Base-by-base conservation (phyloP, 768 basidiomycete species). In the Boletus pseudo-olivaceus region DNA sequence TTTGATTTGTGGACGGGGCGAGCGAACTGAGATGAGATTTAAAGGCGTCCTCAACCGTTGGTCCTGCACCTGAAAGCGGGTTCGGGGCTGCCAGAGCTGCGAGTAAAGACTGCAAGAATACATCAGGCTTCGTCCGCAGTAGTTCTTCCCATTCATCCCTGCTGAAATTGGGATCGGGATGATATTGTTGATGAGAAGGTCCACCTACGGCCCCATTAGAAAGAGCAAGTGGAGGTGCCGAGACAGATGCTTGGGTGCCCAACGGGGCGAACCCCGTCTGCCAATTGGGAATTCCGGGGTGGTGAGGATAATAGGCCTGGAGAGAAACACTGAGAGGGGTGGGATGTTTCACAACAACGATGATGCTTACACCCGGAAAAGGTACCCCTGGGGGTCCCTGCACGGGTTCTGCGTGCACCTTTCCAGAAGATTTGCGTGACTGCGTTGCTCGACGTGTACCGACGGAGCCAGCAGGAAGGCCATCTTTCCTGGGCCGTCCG, bases 401-500 rank as follows among this genome's bases (percentile, higher is more conserved):
- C 39, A 49, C 53, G 4, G 56, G 49, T 32, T 67, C 66, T 29
- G 51, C 48, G 38, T 50, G 58, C 14, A 34, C 40, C 58, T 70
- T 57, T 68, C 71, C 48, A 64, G 75, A 27, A 64, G 71, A 67
- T 57, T 78, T 77, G 46, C 75, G 65, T 14, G 75, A 71, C 26
- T 79, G 74, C 37, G 73, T 57, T 5, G 76, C 65, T n/a, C 80
- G 67, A 20, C 75, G 69, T 32, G 77, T 70, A 14, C 69, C 76
- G 7, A 87, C 81, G 10, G 86, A 85, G 12, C 89, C 89, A 30
- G 89, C 85, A 38, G 89, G 89, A 35, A 88, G 78, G 0, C 90
- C 90, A 60, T 91, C 89, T 68, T 91, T 90, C 61, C 90, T 73
- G 3, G 90, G 90, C 14, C 90, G 77, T 1, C 90, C 90, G 2